Evolutionary conservation across 2,329 filamentous ascomycete species (phyloP), one percentile per base, ranked within the genome.

Genomic region (Leptographium procerum): DNA sequence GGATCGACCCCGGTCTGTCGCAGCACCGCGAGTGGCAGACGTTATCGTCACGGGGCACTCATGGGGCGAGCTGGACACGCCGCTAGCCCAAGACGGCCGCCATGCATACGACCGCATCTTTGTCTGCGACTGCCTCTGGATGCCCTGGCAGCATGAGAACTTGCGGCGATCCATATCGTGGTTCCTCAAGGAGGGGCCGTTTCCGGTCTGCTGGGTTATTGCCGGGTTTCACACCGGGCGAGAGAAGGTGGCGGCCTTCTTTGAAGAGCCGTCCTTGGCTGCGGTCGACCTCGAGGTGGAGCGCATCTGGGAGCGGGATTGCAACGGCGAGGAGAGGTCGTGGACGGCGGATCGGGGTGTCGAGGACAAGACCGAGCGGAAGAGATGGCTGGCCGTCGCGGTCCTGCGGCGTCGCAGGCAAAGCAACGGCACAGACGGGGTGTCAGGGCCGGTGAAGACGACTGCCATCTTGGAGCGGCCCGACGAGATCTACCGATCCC

Each of bases 111-210:
- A 82, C 52, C 78, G 84, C 59, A 74, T 90, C 47, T 70, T 89
- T n/a, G 83, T 83, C 0, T 84, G 85, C 61, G 86, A 90, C 70
- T 89, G 86, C 66, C 77, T 88, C 59, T 90, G 87, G 86, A 88
- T 89, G 84, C 80, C 82, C 1, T 79, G 78, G 73, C 80, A 89
- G 73, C 87, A 90, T 69, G 76, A 70, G n/a, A 86, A 84, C 68
- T 75, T 90, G 29, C 77, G 78, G 52, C 69, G 67, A 48, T 87
- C 84, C 28, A 81, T 89, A 66, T 69, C 76, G 6, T 81, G 83
- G 69, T 87, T 89, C 66, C 73, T 89, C 22, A 56, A 56, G n/a
- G 55, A 61, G 16, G 40, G 52, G 14, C 26, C 51, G 1, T 68
- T 65, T 19, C 79, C 82, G 2, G 74, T 80, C 36, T 79, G 83